Evolutionary conservation across 2,329 filamentous ascomycete genomes (phyloP).

Genomic region (Cladobotryum protrusum): DNA sequence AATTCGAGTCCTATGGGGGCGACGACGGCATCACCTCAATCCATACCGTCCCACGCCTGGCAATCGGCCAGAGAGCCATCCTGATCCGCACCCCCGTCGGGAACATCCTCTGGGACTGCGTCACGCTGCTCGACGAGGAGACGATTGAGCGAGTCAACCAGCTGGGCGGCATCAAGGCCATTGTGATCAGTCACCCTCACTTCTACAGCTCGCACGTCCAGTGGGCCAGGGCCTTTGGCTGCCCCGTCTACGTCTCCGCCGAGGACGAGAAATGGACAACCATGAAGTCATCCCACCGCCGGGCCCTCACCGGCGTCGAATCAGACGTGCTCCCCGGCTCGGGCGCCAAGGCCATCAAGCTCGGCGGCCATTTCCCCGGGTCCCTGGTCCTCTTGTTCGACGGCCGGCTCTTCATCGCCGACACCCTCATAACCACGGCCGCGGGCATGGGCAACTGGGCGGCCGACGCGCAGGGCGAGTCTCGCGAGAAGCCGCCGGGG

Average conservation of each 20-base stretch:
- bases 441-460: conserved; percentile 43
- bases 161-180: conserved; percentile 62
- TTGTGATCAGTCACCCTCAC: conserved; percentile 75
- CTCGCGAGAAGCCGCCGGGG: conserved; percentile 32
- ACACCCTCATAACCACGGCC: conserved; percentile 68
- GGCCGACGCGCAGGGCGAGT: conserved; percentile 31
- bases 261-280: conserved; percentile 63
- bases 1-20: conserved; percentile 40
- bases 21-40: conserved; percentile 43
- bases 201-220: conserved; percentile 72
- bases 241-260: conserved; percentile 60
- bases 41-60: conserved; percentile 52
- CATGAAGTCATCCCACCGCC: conserved; percentile 35
- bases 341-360: conserved; percentile 58
- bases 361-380: conserved; percentile 75
- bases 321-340: conserved; percentile 37
- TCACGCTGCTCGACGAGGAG: conserved; percentile 60
- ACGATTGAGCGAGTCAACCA: conserved; percentile 53
- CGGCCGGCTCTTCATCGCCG: conserved; percentile 62
- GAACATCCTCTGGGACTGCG: conserved; percentile 75
- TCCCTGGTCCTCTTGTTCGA: conserved; percentile 61
- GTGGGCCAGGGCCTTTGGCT: conserved; percentile 64
- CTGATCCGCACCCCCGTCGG: conserved; percentile 59
- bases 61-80: conserved; percentile 69
- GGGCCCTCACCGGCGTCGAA: conserved; percentile 40